phyloP scores from a whole-genome alignment of 768 basidiomycete species.

The Boletus coccyginus region DNA sequence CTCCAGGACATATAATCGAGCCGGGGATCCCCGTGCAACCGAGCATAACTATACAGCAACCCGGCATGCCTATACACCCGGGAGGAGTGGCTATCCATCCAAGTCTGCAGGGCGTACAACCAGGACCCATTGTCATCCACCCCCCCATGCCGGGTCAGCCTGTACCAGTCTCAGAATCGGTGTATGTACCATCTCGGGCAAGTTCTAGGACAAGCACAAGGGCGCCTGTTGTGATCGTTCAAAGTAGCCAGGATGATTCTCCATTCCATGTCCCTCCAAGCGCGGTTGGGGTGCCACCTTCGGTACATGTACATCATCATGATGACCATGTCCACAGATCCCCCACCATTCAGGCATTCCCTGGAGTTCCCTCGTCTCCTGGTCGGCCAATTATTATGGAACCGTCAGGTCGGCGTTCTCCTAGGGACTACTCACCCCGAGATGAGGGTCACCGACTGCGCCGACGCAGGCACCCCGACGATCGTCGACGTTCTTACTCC shows the following conservation, averaged over 20 bases:
- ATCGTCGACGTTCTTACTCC: slow-evolving; percentile 23
- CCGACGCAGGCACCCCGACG: neutral
- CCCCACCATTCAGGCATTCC: slow-evolving; percentile 27
- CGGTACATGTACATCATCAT: slow-evolving; percentile 5
- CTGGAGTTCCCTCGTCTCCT: slow-evolving; percentile 1
- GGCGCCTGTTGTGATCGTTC: slow-evolving; percentile 15
- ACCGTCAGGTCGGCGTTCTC: slow-evolving; percentile 1
- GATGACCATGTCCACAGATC: slow-evolving; percentile 15
- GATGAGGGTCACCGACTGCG: slow-evolving; percentile 1
- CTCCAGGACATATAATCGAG: slow-evolving; percentile 21
- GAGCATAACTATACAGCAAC: neutral
- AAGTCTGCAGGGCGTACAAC: neutral
- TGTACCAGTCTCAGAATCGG: slow-evolving; percentile 6
- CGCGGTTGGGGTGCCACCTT: slow-evolving; percentile 13
- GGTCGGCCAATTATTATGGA: slow-evolving; percentile 2
- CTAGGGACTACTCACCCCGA: neutral
- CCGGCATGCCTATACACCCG: neutral
- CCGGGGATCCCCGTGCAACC: slow-evolving; percentile 10
- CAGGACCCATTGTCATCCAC: slow-evolving; percentile 16
- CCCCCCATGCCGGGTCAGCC: slow-evolving; percentile 6
- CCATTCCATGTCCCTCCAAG: slow-evolving; percentile 21
- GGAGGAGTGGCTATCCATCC: slow-evolving; percentile 1
- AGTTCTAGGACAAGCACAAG: slow-evolving; percentile 16
- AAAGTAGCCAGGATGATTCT: slow-evolving; percentile 16
- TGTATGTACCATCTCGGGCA: slow-evolving; percentile 15